These are phyloP conservation scores for Antitrichia curtipendula DNA, from an alignment of 225 moss, liverwort and hornwort genomes.

Conservation along the genomic window DNA sequence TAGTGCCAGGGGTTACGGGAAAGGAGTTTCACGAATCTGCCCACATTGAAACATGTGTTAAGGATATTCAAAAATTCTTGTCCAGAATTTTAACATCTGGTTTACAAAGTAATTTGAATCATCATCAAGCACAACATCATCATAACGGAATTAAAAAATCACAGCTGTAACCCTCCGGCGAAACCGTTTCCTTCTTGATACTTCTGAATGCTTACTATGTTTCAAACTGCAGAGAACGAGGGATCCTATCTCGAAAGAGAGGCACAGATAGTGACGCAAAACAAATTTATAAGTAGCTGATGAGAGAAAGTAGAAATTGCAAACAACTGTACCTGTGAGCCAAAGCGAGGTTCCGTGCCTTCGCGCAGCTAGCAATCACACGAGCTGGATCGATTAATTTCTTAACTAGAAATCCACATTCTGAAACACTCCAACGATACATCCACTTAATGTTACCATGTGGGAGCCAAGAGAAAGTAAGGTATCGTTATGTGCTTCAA, in stretches of 20 bases:
- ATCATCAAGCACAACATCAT: background rate
- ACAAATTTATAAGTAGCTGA: background rate
- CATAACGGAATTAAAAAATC: background rate
- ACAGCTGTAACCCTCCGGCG: background rate
- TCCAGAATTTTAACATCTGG: background rate
- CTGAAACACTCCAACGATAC: conserved; percentile 19
- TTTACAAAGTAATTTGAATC: background rate
- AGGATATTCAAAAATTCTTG: background rate
- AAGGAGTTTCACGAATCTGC: conserved; percentile 67
- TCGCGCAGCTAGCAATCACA: conserved; percentile 61
- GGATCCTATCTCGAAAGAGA: background rate
- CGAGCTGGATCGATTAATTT: conserved; percentile 50
- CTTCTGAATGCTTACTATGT: background rate
- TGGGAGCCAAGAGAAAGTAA: background rate
- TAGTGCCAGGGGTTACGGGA: conserved; percentile 71
- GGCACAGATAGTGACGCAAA: background rate
- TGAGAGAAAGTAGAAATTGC: background rate
- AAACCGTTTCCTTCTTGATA: background rate
- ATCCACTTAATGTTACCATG: background rate
- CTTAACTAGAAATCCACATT: conserved; percentile 56
- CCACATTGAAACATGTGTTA: conserved; percentile 4
- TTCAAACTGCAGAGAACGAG: background rate
- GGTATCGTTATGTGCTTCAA: background rate
- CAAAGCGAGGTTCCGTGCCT: conserved; percentile 22
- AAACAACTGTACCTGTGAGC: conserved; percentile 46